Evolutionary conservation across 1,284 basidiomycete genomes (phyloP), one percentile per base, ranked within the genome.

Genomic region (Microbotryum intermedium): DNA sequence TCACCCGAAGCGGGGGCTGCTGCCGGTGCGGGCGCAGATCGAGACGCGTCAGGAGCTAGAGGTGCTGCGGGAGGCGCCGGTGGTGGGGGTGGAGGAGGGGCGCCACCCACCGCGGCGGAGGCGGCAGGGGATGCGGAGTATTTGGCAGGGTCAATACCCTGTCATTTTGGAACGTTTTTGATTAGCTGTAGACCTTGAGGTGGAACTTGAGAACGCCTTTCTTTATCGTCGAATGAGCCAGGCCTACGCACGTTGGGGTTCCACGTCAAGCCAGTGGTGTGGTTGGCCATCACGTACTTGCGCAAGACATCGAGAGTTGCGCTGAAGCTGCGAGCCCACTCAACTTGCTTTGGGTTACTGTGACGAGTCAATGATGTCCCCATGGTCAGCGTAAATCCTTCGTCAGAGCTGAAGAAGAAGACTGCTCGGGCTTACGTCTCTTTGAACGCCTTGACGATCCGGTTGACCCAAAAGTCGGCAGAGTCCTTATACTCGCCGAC

Each of bases 381-480:
- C 8, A 16, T 26, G 9, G 39, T 42, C 16, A 21, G n/a, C 16
- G 34, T 45, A 45, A 43, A 34, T 49, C 50, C 21, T 47, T 29
- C 9, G n/a, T 6, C 20, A 48, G 8, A 29, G 48, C 9, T 50
- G 43, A 26, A 43, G 21, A 39, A 9, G 21, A 16, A n/a, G 21
- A 26, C 23, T 16, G 16, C 34, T 39, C 34, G 2, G 34, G 71
- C 86, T 64, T 62, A 90, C 90, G 87, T 88, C 16, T 92, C 88
- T 76, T 91, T 97, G 80, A 81, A 88, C 68, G 94, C 90, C 76
- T 94, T 93, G 75, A 94, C 85, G 52, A 97, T 83, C 58, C 87
- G 84, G 74, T 97, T 91, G 16, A 85, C 85, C 75, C 92, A 98
- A 77, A 93, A 98, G 71, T 86, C 82, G 7, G 87, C 83, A 9